These are phyloP conservation scores for Flaveria robusta DNA, from an alignment of 129 eudicot genomes.

Conservation along the genomic window DNA sequence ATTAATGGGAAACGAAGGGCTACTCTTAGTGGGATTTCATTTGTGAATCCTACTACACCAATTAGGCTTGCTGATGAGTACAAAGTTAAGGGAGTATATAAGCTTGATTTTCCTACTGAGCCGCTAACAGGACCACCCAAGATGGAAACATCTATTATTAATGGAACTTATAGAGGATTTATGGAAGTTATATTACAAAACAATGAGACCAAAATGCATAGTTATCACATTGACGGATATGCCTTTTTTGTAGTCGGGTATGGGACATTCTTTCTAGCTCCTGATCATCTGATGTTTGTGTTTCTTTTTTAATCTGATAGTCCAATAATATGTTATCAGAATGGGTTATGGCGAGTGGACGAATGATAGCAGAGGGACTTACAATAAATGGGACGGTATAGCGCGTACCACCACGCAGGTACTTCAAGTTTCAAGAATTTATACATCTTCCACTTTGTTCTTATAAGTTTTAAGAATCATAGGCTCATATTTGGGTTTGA, in stretches of 20 bases:
- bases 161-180: slow-evolving; percentile 90
- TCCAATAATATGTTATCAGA: slow-evolving; percentile 37
- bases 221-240: slow-evolving; percentile 80
- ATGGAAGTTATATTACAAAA: slow-evolving; percentile 80
- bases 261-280: not conserved
- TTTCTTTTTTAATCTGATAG: slow-evolving; percentile 7
- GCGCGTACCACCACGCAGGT: slow-evolving; percentile 89
- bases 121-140: slow-evolving; percentile 77
- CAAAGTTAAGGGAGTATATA: slow-evolving; percentile 70
- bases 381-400: slow-evolving; percentile 91
- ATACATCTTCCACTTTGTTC: not conserved
- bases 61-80: slow-evolving; percentile 75
- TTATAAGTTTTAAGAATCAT: slow-evolving; percentile 5
- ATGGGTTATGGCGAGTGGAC: slow-evolving; percentile 97
- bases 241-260: slow-evolving; percentile 93
- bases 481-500: not conserved
- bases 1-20: slow-evolving; percentile 64
- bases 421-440: not conserved
- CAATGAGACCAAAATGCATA: slow-evolving; percentile 79
- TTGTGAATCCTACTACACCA: slow-evolving; percentile 80
- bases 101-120: slow-evolving; percentile 66
- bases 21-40: slow-evolving; percentile 80
- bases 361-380: slow-evolving; percentile 79
- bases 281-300: not conserved
- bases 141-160: slow-evolving; percentile 72